A percentile compares a stretch with the other conserved stretches of the same genome.
Evolutionary conservation across 2,329 filamentous ascomycete species (phyloP).

Genomic region (Fusarium sp.): DNA sequence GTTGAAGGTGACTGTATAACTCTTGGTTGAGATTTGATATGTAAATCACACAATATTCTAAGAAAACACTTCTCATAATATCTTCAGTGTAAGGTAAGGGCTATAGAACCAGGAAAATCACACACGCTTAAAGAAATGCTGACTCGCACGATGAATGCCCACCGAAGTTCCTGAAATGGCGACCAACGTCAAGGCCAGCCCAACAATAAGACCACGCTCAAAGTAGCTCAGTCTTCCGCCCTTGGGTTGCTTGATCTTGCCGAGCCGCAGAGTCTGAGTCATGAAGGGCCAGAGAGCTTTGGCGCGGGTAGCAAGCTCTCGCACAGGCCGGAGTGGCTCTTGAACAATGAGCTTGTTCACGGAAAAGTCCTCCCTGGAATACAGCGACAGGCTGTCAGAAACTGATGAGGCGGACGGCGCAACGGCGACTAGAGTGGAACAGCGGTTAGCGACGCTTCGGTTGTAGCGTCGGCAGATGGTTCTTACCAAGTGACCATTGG

Average conservation of each 20-base stretch:
- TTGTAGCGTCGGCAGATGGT: rapidly evolving
- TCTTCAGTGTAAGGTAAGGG: neutral
- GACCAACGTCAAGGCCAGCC: neutral
- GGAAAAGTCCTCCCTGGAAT: neutral
- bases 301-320: neutral
- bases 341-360: neutral
- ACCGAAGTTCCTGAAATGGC: neutral
- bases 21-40: no score
- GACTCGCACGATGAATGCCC: neutral
- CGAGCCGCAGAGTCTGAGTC: neutral
- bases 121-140: neutral
- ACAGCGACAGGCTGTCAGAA: neutral
- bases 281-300: neutral
- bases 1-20: no score
- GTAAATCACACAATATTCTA: no score
- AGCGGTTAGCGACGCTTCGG: neutral
- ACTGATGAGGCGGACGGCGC: neutral
- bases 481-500: neutral
- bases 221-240: neutral
- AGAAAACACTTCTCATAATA: no score
- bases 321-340: neutral
- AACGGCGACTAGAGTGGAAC: neutral
- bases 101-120: neutral
- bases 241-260: neutral
- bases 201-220: neutral